Percentiles rank a stretch among this genome's conserved stretches.
Evolutionary conservation across 352 stramenopile species (phyloP).

Genomic region (Pythium angustatum): DNA sequence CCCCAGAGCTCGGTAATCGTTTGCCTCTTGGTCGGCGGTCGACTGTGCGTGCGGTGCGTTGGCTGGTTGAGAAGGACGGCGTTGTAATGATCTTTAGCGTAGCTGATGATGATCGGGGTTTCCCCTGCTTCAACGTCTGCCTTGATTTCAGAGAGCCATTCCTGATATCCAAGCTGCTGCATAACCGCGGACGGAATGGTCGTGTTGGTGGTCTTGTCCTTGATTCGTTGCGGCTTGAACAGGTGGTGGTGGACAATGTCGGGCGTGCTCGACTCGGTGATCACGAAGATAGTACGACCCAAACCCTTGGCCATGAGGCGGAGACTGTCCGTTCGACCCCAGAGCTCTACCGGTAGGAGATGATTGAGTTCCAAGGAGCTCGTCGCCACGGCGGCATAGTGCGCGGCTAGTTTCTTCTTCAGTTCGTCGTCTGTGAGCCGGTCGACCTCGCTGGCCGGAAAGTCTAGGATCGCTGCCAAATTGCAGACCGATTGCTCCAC

Average conservation of each 20-base stretch:
- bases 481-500: background rate
- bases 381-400: background rate
- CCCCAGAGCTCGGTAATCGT: constrained; percentile 4
- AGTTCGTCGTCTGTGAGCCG: background rate
- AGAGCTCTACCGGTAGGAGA: background rate
- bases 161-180: background rate
- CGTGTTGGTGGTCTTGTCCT: background rate
- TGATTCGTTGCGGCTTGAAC: background rate
- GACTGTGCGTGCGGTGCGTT: background rate
- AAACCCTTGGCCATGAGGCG: constrained; percentile 7
- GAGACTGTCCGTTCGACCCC: constrained; percentile 5
- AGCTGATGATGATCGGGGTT: background rate
- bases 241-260: background rate
- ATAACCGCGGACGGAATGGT: background rate
- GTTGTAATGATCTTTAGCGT: background rate
- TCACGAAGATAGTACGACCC: background rate
- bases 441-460: background rate
- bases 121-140: too few relatives aligned
- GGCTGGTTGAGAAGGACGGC: background rate
- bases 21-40: background rate
- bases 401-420: background rate
- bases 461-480: background rate
- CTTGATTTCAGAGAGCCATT: background rate
- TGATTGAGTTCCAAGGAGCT: constrained; percentile 12
- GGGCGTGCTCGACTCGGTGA: background rate